Conservation (phyloP, 2,329 filamentous ascomycete species). For the Scedosporium minutisporum region DNA sequence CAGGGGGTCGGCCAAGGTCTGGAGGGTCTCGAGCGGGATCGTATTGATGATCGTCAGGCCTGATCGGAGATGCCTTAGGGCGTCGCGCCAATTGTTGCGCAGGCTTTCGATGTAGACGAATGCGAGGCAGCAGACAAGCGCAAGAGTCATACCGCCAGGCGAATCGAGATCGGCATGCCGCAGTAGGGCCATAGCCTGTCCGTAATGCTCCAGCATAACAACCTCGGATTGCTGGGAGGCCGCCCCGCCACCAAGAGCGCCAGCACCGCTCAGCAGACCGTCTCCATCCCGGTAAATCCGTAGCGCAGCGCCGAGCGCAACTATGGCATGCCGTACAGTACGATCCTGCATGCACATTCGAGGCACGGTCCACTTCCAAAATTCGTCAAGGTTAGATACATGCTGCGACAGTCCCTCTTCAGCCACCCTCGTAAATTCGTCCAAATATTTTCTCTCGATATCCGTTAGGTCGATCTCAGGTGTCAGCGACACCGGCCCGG, state of each 20-base stretch:
- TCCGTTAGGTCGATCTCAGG: constrained; percentile 24
- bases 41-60: constrained; percentile 21
- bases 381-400: constrained; percentile 10
- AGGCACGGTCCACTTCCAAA: constrained; percentile 15
- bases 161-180: constrained; percentile 9
- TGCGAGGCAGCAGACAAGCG: constrained; percentile 21
- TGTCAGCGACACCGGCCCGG: background rate
- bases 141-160: constrained; percentile 13
- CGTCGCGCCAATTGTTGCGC: constrained; percentile 16
- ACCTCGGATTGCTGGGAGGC: constrained; percentile 14
- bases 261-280: constrained; percentile 8
- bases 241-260: constrained; percentile 15
- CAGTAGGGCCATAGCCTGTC: constrained; percentile 24
- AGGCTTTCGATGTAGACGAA: constrained; percentile 22
- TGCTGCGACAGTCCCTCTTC: constrained; percentile 17
- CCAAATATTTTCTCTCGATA: constrained; percentile 21
- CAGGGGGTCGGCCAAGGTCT: constrained; percentile 6
- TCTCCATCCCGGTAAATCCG: constrained; percentile 14
- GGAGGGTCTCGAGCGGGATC: constrained; percentile 14
- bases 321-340: constrained; percentile 18
- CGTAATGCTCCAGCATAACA: constrained; percentile 29
- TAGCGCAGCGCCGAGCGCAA: constrained; percentile 23
- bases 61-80: constrained; percentile 19
- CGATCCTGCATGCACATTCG: constrained; percentile 10
- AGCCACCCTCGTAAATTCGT: constrained; percentile 19